phyloP scores from a whole-genome alignment of 768 basidiomycete genomes.

The Boletus insuetus region DNA sequence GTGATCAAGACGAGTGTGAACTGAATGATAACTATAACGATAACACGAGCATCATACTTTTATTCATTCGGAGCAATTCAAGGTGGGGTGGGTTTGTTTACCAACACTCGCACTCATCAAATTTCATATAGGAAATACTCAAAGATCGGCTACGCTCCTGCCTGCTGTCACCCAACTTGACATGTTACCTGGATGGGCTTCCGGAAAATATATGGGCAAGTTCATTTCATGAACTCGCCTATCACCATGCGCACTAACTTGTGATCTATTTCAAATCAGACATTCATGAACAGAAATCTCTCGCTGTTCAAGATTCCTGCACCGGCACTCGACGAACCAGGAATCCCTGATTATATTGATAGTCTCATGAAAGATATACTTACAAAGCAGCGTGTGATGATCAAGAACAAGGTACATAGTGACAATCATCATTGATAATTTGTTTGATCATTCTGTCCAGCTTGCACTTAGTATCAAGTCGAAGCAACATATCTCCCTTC shows the following conservation, averaged over 20 bases:
- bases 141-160: neutral
- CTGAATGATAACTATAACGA: too few relatives aligned
- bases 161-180: neutral
- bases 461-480: too few relatives aligned
- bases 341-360: neutral
- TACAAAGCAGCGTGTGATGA: neutral
- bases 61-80: neutral
- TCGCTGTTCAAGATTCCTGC: neutral
- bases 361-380: neutral
- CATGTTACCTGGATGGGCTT: neutral
- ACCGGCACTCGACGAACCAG: neutral
- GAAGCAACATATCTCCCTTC: neutral
- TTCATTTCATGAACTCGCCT: neutral
- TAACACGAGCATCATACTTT: neutral
- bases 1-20: too few relatives aligned
- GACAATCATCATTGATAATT: too few relatives aligned
- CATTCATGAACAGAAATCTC: neutral
- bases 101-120: too few relatives aligned
- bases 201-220: neutral
- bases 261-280: neutral
- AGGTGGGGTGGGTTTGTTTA: neutral
- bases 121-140: neutral
- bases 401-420: neutral
- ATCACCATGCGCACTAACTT: too few relatives aligned
- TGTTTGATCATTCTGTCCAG: too few relatives aligned